Evolutionary conservation across 192 early-diverging fungal genomes (phyloP).

Genomic region (Lobosporangium transversale): DNA sequence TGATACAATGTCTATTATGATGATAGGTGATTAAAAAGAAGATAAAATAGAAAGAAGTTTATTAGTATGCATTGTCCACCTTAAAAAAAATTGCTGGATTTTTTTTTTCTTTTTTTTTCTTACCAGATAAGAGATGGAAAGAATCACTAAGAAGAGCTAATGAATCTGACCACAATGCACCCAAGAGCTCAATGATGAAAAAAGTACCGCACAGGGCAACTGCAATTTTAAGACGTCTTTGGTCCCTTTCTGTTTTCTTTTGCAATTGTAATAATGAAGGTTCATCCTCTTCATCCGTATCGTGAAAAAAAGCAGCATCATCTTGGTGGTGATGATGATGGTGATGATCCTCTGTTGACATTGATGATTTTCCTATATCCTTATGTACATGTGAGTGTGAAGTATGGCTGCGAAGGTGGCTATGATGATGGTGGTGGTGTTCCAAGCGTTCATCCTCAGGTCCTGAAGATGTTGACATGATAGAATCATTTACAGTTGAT

Average conservation of each 20-base stretch:
- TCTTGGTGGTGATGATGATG: neutral
- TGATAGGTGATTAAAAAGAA: no score
- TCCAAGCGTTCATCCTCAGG: neutral
- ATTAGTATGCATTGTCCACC: neutral
- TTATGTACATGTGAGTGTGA: neutral
- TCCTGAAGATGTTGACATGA: constrained; percentile 16
- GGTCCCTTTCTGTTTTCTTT: constrained; percentile 36
- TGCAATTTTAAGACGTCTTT: constrained; percentile 64
- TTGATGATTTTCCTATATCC: neutral
- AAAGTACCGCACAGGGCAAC: constrained; percentile 66
- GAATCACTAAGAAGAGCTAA: constrained; percentile 80
- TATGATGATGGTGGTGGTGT: neutral
- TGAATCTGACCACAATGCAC: constrained; percentile 68
- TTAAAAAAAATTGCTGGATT: neutral
- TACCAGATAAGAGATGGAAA: constrained; percentile 79
- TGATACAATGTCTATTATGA: constrained; percentile 50
- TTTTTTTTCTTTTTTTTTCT: no score
- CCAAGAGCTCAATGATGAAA: constrained; percentile 71
- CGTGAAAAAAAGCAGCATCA: neutral
- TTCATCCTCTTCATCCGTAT: constrained; percentile 25
- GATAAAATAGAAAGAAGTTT: neutral
- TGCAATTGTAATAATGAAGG: constrained; percentile 14
- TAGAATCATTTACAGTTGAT: constrained; percentile 30
- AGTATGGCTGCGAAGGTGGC: neutral
- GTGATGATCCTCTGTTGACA: neutral